phyloP scores from a whole-genome alignment of 495 filamentous ascomycete genomes.

The Xylaria nigripes region DNA sequence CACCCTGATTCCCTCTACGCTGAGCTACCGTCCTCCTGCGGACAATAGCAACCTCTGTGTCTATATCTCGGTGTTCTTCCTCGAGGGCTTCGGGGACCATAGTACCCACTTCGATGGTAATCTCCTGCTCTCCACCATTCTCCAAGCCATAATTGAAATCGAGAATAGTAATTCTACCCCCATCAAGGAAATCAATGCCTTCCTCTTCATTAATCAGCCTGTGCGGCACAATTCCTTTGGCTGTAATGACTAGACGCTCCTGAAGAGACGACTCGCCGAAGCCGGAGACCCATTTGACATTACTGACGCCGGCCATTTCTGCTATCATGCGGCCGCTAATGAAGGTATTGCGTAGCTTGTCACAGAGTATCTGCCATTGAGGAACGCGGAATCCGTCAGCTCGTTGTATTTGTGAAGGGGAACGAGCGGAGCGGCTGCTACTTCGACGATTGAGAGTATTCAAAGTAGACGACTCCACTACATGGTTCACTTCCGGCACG shows the following conservation, averaged over 20 bases:
- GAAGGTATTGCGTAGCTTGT: constrained; percentile 56
- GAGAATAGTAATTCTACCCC: constrained; percentile 66
- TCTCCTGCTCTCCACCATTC: constrained; percentile 47
- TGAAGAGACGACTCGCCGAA: constrained; percentile 35
- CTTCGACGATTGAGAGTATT: constrained; percentile 31
- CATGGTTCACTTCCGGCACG: constrained; percentile 28
- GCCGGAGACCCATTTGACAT: constrained; percentile 54
- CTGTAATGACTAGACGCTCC: constrained; percentile 64
- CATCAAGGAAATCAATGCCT: constrained; percentile 68
- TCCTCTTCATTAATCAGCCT: constrained; percentile 57
- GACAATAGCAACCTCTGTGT: constrained; percentile 74
- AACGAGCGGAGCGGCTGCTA: constrained; percentile 32
- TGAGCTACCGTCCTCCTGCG: constrained; percentile 64
- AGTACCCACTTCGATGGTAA: constrained; percentile 69
- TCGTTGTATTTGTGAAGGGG: constrained; percentile 29
- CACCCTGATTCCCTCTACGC: constrained; percentile 33
- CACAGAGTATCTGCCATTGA: constrained; percentile 62
- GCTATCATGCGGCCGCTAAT: constrained; percentile 51
- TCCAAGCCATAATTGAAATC: constrained; percentile 59
- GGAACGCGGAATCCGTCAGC: constrained; percentile 38
- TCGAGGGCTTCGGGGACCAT: constrained; percentile 58
- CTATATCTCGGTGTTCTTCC: constrained; percentile 70
- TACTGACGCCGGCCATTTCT: constrained; percentile 48
- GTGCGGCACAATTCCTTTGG: constrained; percentile 61
- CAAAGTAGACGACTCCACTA: constrained; percentile 21